Conservation (phyloP, 495 filamentous ascomycete genomes). For the Lasiosphaeria hispida region DNA sequence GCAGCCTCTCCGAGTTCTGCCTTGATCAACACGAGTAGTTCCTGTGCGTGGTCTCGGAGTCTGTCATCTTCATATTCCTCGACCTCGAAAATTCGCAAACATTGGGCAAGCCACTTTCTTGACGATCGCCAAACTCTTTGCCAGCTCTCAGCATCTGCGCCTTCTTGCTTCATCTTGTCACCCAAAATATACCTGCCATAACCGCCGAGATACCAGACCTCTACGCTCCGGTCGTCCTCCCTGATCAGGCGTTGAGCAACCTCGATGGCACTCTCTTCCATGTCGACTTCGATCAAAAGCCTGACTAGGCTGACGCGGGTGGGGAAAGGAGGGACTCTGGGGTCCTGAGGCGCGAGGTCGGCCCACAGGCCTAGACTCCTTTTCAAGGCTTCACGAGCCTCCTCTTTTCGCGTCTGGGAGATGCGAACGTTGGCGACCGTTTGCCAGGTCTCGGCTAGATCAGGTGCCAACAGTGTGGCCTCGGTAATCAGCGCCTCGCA, state of each 20-base stretch:
- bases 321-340: constrained; percentile 73
- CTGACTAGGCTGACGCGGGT: constrained; percentile 78
- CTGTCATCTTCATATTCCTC: constrained; percentile 73
- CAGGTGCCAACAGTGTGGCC: constrained; percentile 72
- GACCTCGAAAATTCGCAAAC: constrained; percentile 56
- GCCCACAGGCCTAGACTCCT: constrained; percentile 78
- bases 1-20: constrained; percentile 53
- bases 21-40: constrained; percentile 56
- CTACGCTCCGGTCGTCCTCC: constrained; percentile 91
- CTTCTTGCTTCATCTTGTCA: constrained; percentile 56
- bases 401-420: constrained; percentile 72
- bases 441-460: constrained; percentile 79
- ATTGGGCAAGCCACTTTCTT: constrained; percentile 59
- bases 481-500: constrained; percentile 87
- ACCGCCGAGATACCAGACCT: constrained; percentile 95
- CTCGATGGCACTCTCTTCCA: constrained; percentile 80
- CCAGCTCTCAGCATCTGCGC: constrained; percentile 39
- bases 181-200: constrained; percentile 82
- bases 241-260: constrained; percentile 78
- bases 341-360: constrained; percentile 63
- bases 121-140: constrained; percentile 54
- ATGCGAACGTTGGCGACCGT: constrained; percentile 92
- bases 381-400: constrained; percentile 74
- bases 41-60: constrained; percentile 62
- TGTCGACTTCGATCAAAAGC: constrained; percentile 82